Base-by-base conservation (phyloP, 148 eudicot genomes). In the Fallopia convolvulus region DNA sequence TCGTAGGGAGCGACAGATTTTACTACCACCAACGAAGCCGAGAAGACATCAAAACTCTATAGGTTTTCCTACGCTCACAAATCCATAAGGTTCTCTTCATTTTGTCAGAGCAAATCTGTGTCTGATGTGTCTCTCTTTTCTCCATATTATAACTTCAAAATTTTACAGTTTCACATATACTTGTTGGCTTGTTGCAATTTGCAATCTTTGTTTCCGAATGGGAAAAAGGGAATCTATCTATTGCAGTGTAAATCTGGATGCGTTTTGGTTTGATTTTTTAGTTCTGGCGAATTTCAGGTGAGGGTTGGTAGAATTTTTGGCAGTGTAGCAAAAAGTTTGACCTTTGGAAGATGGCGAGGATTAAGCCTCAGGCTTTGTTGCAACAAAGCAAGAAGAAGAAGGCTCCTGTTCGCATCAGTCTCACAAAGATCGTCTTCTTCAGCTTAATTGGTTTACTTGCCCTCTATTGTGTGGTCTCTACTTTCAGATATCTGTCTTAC, bases 361-460 rank as follows among this genome's bases (percentile, higher is more conserved):
- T 95, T 75, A 92, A 95, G 88, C 99, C 99, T 73, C 97, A 92
- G 85, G 89, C 91, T 82, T 88, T 95, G 80, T 83, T 95, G 65
- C 91, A 80, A 72, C 99, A 95, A 81, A 95, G 99, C 86, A 95
- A 92, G 84, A 95, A 92, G 93, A 92, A 95, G 91, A 95, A 95
- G 85, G 90, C 85, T 18, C 97, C 99, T 5, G 89, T 86, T 82
- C 85, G 86, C 53, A 85, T 92, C 76, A 81, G 94, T 61, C 50
- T 76, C 26, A 76, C 93, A 1, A 88, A 97, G 3, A 77, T 90
- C 70, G 48, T 84, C 18, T 58, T 95, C 40, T 95, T 91, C 81
- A 52, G 82, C 70, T 78, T 91, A 12, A 73, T 92, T 79, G 80
- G 88, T 40, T 77, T 87, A 72, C 83, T 85, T 74, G 84, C 89